These are phyloP conservation scores for Helotiales sp. DNA, from an alignment of 2,329 filamentous ascomycete species.

Conservation along the genomic window DNA sequence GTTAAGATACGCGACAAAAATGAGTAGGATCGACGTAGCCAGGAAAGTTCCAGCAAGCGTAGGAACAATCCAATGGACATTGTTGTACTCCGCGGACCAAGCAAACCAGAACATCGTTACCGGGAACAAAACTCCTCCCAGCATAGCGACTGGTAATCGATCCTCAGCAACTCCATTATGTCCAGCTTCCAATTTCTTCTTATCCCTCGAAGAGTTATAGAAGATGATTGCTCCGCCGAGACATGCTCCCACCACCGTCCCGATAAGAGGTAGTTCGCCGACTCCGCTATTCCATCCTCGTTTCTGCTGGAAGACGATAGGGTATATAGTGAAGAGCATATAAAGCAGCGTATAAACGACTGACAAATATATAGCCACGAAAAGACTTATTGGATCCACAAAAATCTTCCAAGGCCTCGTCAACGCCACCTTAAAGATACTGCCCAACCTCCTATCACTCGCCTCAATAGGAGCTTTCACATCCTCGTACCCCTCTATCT, in stretches of 20 bases:
- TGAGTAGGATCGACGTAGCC: slow-evolving; percentile 41
- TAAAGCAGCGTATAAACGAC: slow-evolving; percentile 32
- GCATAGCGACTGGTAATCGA: slow-evolving; percentile 54
- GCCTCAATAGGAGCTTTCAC: slow-evolving; percentile 59
- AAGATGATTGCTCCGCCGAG: slow-evolving; percentile 49
- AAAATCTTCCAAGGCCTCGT: slow-evolving; percentile 88
- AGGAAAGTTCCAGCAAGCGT: slow-evolving; percentile 45
- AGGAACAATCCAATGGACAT: slow-evolving; percentile 48
- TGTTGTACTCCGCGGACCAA: slow-evolving; percentile 49
- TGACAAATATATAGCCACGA: slow-evolving; percentile 82
- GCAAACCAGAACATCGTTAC: slow-evolving; percentile 50
- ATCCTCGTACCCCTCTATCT: slow-evolving; percentile 52
- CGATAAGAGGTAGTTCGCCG: slow-evolving; percentile 66
- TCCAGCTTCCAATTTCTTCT: slow-evolving; percentile 34
- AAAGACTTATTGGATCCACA: slow-evolving; percentile 84
- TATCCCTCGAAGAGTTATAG: slow-evolving; percentile 35
- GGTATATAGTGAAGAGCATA: slow-evolving; percentile 34
- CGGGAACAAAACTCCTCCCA: slow-evolving; percentile 53
- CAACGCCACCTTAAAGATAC: slow-evolving; percentile 74
- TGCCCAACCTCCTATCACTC: slow-evolving; percentile 51
- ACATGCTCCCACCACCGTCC: slow-evolving; percentile 51
- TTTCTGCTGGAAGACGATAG: slow-evolving; percentile 33
- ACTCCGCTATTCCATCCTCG: slow-evolving; percentile 49
- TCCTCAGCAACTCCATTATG: slow-evolving; percentile 42
- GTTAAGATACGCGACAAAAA: slow-evolving; percentile 57